Conservation (phyloP, 1,139 yeast species). For the Lodderomyces parapsilosis region DNA sequence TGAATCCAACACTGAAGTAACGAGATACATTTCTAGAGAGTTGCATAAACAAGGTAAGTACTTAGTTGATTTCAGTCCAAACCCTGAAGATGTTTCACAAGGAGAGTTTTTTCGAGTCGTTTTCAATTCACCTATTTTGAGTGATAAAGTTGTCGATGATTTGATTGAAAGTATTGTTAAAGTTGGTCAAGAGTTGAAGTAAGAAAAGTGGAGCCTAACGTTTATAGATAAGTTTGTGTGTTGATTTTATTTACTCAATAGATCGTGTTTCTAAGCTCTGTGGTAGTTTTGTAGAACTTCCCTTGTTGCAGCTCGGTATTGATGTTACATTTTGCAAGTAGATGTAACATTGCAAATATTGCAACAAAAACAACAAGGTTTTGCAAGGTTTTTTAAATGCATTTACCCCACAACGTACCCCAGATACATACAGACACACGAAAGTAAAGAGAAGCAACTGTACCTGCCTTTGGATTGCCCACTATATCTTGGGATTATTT, state of each 20-base stretch:
- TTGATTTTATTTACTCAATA: too few relatives aligned
- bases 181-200: constrained; percentile 22
- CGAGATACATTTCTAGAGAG: constrained; percentile 62
- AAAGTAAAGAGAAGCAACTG: too few relatives aligned
- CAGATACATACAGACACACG: too few relatives aligned
- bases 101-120: constrained; percentile 89
- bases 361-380: too few relatives aligned
- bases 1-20: constrained; percentile 51
- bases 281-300: too few relatives aligned
- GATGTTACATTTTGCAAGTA: not conserved
- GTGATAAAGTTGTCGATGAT: constrained; percentile 38
- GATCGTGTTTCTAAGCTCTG: too few relatives aligned
- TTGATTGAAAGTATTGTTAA: constrained; percentile 32
- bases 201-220: not conserved
- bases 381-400: too few relatives aligned
- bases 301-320: too few relatives aligned
- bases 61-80: constrained; percentile 81
- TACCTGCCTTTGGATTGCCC: too few relatives aligned
- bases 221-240: not conserved
- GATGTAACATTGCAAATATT: not conserved
- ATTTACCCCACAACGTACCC: too few relatives aligned
- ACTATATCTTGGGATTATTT: too few relatives aligned
- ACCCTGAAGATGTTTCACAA: constrained; percentile 47
- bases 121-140: constrained; percentile 67
- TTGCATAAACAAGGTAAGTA: constrained; percentile 65